Evolutionary conservation across 2,329 filamentous ascomycete genomes (phyloP).

Genomic region (Stagonosporopsis rhizophila): DNA sequence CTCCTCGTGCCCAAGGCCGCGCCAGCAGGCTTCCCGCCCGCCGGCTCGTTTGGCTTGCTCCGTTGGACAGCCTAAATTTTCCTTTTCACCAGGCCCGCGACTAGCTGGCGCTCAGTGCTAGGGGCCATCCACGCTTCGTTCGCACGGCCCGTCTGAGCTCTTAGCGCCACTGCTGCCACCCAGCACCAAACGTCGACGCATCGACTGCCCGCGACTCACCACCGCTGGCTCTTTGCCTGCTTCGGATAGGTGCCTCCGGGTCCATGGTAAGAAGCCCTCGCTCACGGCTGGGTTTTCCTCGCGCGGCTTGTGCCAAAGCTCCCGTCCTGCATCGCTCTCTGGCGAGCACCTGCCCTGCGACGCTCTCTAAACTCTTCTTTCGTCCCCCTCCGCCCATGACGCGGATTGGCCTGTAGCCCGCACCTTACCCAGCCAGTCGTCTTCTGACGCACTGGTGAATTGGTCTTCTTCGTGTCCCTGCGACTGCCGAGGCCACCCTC

Average conservation of each 20-base stretch:
- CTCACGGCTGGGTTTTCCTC: conserved; percentile 42
- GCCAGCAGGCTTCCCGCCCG: conserved; percentile 6
- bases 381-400: conserved; percentile 43
- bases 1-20: conserved; percentile 5
- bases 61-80: neutral
- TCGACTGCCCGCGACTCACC: conserved; percentile 40
- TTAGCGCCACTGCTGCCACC: conserved; percentile 37
- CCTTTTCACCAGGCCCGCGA: conserved; percentile 17
- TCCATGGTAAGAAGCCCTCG: conserved; percentile 48
- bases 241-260: conserved; percentile 46
- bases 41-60: conserved; percentile 6
- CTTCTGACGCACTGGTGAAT: conserved; percentile 41
- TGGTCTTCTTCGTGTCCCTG: conserved; percentile 37
- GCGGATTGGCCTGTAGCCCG: conserved; percentile 42
- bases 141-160: conserved; percentile 7
- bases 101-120: conserved; percentile 23
- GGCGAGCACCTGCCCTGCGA: conserved; percentile 43
- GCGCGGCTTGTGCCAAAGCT: conserved; percentile 43
- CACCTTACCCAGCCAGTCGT: conserved; percentile 36
- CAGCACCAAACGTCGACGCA: conserved; percentile 44
- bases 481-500: conserved; percentile 41
- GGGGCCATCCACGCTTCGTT: no score
- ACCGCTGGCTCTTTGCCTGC: conserved; percentile 38
- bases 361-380: conserved; percentile 46
- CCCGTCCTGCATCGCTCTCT: conserved; percentile 41